Evolutionary conservation across 2,329 filamentous ascomycete genomes (phyloP).

Genomic region (Coleophoma eucalyptorum): DNA sequence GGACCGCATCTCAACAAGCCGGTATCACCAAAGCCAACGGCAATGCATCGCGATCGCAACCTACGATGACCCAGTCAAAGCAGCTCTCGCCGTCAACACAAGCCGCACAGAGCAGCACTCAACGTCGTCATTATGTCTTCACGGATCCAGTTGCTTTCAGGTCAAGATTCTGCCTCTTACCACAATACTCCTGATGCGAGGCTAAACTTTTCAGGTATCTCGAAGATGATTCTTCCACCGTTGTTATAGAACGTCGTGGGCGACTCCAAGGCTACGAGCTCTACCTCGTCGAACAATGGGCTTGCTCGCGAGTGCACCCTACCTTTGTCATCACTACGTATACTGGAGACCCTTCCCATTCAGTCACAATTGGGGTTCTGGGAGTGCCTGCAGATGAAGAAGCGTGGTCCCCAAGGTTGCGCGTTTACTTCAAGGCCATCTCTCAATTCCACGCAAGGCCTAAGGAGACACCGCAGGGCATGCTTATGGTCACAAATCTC

Average conservation of each 20-base stretch:
- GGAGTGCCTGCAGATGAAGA: constrained; percentile 77
- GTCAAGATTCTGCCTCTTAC: constrained; percentile 14
- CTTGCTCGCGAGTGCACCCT: constrained; percentile 83
- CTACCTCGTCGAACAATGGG: constrained; percentile 97
- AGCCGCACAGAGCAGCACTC: constrained; percentile 16
- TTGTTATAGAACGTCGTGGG: constrained; percentile 67
- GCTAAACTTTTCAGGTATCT: constrained; percentile 55
- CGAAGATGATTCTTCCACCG: constrained; percentile 76
- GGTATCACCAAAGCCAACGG: constrained; percentile 10
- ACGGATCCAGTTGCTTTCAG: constrained; percentile 63
- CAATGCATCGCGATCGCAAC: constrained; percentile 5
- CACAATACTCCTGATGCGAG: not conserved
- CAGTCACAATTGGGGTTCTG: constrained; percentile 74
- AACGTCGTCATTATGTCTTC: constrained; percentile 57
- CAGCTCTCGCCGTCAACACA: constrained; percentile 8
- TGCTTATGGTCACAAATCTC: constrained; percentile 90
- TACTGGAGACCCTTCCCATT: constrained; percentile 79
- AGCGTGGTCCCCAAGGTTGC: constrained; percentile 74
- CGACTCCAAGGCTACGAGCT: constrained; percentile 81
- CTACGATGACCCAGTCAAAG: constrained; percentile 9
- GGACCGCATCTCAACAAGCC: constrained; percentile 19
- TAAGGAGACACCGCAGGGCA: constrained; percentile 77
- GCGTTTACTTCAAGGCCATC: constrained; percentile 82
- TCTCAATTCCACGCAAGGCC: constrained; percentile 80
- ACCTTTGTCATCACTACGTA: constrained; percentile 92